Percentiles rank a stretch among this genome's conserved stretches.
These are phyloP conservation scores for Penicillium sp. DNA, from an alignment of 2,329 filamentous ascomycete genomes.

Conservation along the genomic window DNA sequence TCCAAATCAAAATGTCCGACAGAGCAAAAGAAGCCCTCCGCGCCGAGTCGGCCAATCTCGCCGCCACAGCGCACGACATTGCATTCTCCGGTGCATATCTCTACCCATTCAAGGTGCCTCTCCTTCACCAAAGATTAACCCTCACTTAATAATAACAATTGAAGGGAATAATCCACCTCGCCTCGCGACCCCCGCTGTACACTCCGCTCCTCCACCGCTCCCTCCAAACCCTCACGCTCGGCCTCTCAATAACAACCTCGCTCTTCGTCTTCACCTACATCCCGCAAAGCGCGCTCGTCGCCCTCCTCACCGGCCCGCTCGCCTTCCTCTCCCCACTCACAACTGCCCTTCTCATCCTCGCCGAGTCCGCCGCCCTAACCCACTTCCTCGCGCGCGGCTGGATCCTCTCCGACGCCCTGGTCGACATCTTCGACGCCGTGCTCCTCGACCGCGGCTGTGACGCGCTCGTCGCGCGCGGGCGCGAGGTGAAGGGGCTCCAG, in stretches of 20 bases:
- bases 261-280: constrained; percentile 91
- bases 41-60: constrained; percentile 74
- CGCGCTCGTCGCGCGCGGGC: constrained; percentile 71
- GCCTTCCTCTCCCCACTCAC: constrained; percentile 66
- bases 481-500: constrained; percentile 22
- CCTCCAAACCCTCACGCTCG: constrained; percentile 69
- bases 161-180: constrained; percentile 64
- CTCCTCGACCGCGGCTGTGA: constrained; percentile 60
- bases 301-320: constrained; percentile 81
- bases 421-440: constrained; percentile 86
- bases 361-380: constrained; percentile 60
- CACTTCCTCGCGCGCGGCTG: constrained; percentile 68
- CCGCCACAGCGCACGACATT: constrained; percentile 68
- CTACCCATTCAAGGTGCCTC: constrained; percentile 74
- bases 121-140: not conserved
- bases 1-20: constrained; percentile 45
- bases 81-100: constrained; percentile 78
- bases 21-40: constrained; percentile 62
- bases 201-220: constrained; percentile 63
- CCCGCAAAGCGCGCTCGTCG: constrained; percentile 80
- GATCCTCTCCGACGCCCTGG: constrained; percentile 77
- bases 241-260: constrained; percentile 70
- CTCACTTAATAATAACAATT: not conserved
- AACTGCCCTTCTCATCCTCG: constrained; percentile 62
- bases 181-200: constrained; percentile 63